Percentiles rank a stretch among this genome's conserved stretches.
Conservation (phyloP, 164 flowering plant genomes). For the Vitis cinerea region DNA sequence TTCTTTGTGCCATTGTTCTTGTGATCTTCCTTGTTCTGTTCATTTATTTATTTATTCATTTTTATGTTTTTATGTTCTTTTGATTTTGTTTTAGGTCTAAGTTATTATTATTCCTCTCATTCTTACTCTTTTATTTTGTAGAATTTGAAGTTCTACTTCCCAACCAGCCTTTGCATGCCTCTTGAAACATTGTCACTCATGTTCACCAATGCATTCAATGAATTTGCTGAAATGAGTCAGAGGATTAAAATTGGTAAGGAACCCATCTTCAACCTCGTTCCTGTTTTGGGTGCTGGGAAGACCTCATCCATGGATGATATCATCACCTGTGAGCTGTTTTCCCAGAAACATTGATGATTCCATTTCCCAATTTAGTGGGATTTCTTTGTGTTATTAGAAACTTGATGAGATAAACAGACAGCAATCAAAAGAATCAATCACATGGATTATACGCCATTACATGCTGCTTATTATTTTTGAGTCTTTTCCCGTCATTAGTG, state of each 20-base stretch:
- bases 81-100: not conserved
- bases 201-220: conserved; percentile 46
- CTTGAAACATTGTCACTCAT: conserved; percentile 37
- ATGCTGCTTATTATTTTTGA: too few relatives aligned
- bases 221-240: conserved; percentile 44
- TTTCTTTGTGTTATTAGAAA: not conserved
- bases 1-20: not conserved
- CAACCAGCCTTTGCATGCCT: conserved; percentile 33
- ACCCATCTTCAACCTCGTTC: conserved; percentile 68
- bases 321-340: conserved; percentile 79
- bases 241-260: conserved; percentile 20
- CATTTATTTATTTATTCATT: too few relatives aligned
- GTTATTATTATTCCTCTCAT: not conserved
- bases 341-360: conserved; percentile 25
- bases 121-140: conserved; percentile 28
- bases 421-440: too few relatives aligned
- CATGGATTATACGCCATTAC: too few relatives aligned
- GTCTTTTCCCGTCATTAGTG: too few relatives aligned
- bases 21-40: too few relatives aligned
- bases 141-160: conserved; percentile 73
- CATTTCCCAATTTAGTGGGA: not conserved
- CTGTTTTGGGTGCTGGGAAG: conserved; percentile 76
- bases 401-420: too few relatives aligned
- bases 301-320: conserved; percentile 54
- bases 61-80: too few relatives aligned